Conservation (phyloP, 768 basidiomycete genomes). For the Tulasnella sp. region DNA sequence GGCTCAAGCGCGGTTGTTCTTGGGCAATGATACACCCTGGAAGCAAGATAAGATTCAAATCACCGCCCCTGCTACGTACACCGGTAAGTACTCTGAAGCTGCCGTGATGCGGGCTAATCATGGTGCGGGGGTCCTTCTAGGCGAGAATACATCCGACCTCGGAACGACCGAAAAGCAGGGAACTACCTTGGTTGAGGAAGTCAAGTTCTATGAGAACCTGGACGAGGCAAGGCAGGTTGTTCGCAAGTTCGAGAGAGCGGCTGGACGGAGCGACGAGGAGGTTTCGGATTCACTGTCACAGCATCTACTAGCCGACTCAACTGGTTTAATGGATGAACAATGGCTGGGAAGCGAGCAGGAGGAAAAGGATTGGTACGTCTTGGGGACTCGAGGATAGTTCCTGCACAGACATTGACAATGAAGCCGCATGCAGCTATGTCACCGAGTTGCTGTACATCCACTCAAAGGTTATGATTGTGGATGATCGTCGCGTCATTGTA, state of each 20-base stretch:
- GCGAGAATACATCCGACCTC: conserved; percentile 7
- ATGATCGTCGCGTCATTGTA: conserved; percentile 85
- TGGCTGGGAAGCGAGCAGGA: conserved; percentile 85
- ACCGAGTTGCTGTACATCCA: conserved; percentile 82
- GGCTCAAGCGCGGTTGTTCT: conserved; percentile 73
- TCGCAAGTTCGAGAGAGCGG: conserved; percentile 64
- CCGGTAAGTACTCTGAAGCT: background rate
- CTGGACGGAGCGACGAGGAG: conserved; percentile 50
- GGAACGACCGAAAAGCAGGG: conserved; percentile 45
- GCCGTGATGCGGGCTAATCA: background rate
- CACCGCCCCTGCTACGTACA: background rate
- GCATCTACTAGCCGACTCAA: conserved; percentile 65
- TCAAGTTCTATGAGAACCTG: conserved; percentile 60
- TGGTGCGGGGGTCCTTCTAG: background rate
- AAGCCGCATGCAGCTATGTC: conserved; percentile 52
- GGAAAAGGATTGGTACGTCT: conserved; percentile 69
- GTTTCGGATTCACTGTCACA: conserved; percentile 78
- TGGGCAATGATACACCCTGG: conserved; percentile 38
- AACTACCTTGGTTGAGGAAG: conserved; percentile 53
- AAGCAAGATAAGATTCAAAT: conserved; percentile 22
- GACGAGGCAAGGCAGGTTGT: conserved; percentile 69
- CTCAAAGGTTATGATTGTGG: conserved; percentile 85
- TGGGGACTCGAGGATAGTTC: conserved; percentile 30
- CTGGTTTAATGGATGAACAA: conserved; percentile 62
- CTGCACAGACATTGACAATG: conserved; percentile 19